A percentile compares a stretch with the other conserved stretches of the same genome.
phyloP scores from a whole-genome alignment of 164 flowering plant genomes.

The Annona squamosa region DNA sequence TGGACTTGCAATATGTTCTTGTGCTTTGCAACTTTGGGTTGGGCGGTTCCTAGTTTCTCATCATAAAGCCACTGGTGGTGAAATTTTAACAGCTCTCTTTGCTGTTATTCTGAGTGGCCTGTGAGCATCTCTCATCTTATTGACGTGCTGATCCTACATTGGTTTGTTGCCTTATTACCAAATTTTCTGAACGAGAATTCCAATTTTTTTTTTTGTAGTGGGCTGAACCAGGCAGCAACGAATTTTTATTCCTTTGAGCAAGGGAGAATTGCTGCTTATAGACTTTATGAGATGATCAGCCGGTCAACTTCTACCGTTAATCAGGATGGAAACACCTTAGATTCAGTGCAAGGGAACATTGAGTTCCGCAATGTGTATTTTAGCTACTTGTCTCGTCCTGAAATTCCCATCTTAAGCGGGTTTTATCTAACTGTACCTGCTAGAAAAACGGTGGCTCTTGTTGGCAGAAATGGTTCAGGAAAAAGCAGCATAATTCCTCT shows the following conservation, averaged over 20 bases:
- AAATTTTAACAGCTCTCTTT: constrained; percentile 80
- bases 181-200: background rate
- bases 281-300: constrained; percentile 96
- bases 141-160: background rate
- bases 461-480: constrained; percentile 97
- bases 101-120: constrained; percentile 96
- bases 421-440: constrained; percentile 93
- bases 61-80: constrained; percentile 78
- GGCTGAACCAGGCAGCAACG: constrained; percentile 97
- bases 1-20: constrained; percentile 98
- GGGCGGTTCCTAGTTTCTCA: constrained; percentile 69
- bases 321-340: constrained; percentile 63
- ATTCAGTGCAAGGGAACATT: constrained; percentile 81
- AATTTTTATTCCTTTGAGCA: constrained; percentile 98
- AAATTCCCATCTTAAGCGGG: constrained; percentile 94
- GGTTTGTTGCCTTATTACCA: background rate
- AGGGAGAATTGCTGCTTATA: constrained; percentile 95
- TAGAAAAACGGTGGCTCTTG: constrained; percentile 92
- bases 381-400: constrained; percentile 94
- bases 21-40: constrained; percentile 97
- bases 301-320: constrained; percentile 71
- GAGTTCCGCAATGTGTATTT: constrained; percentile 97
- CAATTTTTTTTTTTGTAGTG: constrained; percentile 41
- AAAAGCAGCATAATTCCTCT: constrained; percentile 98
- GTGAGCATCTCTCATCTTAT: constrained; percentile 41